Evolutionary conservation across 148 eudicot species (phyloP).

Genomic region (Silene uniflora): DNA sequence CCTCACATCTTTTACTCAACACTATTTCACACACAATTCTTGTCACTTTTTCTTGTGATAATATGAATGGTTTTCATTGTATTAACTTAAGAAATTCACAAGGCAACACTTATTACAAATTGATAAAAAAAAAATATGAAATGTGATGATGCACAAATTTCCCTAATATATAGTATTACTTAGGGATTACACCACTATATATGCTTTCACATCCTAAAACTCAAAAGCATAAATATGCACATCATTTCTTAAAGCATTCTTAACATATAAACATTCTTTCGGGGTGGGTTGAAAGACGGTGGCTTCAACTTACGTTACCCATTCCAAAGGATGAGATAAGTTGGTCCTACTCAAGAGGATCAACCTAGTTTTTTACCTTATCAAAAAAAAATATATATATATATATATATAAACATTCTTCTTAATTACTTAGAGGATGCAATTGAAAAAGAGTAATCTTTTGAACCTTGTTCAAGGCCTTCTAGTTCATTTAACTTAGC

Average conservation of each 20-base stretch:
- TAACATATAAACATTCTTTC: neutral
- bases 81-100: neutral
- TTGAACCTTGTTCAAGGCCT: slow-evolving; percentile 2
- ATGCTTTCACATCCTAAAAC: slow-evolving; percentile 11
- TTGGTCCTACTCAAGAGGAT: no score
- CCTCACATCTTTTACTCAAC: no score
- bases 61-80: neutral
- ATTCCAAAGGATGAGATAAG: no score
- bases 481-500: slow-evolving; percentile 52
- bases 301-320: no score
- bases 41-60: no score
- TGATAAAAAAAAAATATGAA: no score
- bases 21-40: neutral
- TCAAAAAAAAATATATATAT: no score
- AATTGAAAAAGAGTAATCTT: slow-evolving; percentile 13
- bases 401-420: neutral
- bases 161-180: no score
- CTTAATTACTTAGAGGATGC: slow-evolving; percentile 24
- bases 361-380: no score
- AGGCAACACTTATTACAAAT: neutral
- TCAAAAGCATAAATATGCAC: neutral
- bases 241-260: neutral
- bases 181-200: neutral
- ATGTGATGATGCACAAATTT: neutral
- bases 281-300: no score